Percentiles rank a stretch among this genome's conserved stretches.
Conservation (phyloP, 1,284 basidiomycete genomes). For the Mycosarcoma maydis region DNA sequence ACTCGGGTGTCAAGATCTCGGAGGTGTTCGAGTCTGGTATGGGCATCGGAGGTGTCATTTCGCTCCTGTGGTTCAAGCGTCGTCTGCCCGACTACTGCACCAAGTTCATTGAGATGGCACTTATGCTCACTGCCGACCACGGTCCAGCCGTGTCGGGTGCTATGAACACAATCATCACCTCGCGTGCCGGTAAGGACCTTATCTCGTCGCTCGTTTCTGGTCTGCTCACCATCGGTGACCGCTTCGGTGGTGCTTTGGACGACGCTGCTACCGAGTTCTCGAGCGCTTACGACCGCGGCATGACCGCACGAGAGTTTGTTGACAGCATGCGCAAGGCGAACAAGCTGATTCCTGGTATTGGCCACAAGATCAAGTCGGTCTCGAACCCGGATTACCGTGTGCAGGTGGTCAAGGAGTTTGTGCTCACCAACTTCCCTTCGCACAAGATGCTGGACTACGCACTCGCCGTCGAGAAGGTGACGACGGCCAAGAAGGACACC, state of each 20-base stretch:
- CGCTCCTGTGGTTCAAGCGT: slow-evolving; percentile 97
- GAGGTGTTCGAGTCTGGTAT: slow-evolving; percentile 76
- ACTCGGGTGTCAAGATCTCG: slow-evolving; percentile 98
- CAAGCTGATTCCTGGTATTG: slow-evolving; percentile 98
- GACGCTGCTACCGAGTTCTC: slow-evolving; percentile 94
- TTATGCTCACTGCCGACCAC: slow-evolving; percentile 98
- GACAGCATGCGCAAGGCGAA: slow-evolving; percentile 94
- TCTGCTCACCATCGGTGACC: slow-evolving; percentile 95
- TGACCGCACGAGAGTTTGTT: slow-evolving; percentile 96
- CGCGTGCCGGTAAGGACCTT: slow-evolving; percentile 97
- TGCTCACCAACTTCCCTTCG: slow-evolving; percentile 92
- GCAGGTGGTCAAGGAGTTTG: slow-evolving; percentile 97
- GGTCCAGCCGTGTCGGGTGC: slow-evolving; percentile 77
- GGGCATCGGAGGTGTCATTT: slow-evolving; percentile 95
- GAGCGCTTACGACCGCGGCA: slow-evolving; percentile 82
- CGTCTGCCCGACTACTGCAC: slow-evolving; percentile 70
- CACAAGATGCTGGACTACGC: slow-evolving; percentile 84
- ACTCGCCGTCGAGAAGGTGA: slow-evolving; percentile 97
- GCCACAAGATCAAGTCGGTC: slow-evolving; percentile 97
- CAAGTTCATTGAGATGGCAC: slow-evolving; percentile 93
- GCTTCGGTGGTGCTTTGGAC: slow-evolving; percentile 99
- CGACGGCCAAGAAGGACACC: slow-evolving; percentile 96
- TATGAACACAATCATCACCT: slow-evolving; percentile 99
- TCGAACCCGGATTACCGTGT: slow-evolving; percentile 74
- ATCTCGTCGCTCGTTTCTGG: slow-evolving; percentile 96